phyloP scores from a whole-genome alignment of 352 stramenopile species.

The Phytopythium litorale region DNA sequence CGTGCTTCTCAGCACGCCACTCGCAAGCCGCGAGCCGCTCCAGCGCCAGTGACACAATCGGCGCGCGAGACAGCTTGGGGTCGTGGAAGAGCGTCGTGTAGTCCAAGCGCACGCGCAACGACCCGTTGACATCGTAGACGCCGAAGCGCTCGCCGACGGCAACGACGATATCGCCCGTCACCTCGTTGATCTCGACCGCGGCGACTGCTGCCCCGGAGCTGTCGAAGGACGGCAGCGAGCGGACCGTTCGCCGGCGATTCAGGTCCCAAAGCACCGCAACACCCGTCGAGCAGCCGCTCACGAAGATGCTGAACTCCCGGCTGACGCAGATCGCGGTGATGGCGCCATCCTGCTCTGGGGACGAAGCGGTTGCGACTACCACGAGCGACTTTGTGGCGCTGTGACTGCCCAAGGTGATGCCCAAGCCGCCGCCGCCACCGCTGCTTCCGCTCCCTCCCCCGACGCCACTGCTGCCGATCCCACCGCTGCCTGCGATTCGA shows the following conservation, averaged over 20 bases:
- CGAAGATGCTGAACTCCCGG: slow-evolving; percentile 56
- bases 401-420: not conserved
- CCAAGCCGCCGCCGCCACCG: not conserved
- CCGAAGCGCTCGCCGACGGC: slow-evolving; percentile 41
- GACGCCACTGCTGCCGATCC: not conserved
- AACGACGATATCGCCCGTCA: slow-evolving; percentile 59
- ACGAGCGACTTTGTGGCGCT: slow-evolving; percentile 29
- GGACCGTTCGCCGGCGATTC: slow-evolving; percentile 55
- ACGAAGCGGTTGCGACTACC: slow-evolving; percentile 37
- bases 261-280: slow-evolving; percentile 67
- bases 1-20: slow-evolving; percentile 55
- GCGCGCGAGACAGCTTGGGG: slow-evolving; percentile 21
- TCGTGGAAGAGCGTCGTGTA: slow-evolving; percentile 45
- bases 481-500: not conserved
- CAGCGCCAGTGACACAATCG: slow-evolving; percentile 44
- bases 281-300: slow-evolving; percentile 55
- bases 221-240: slow-evolving; percentile 30
- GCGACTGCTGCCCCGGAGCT: slow-evolving; percentile 17
- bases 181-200: slow-evolving; percentile 58
- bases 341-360: slow-evolving; percentile 26
- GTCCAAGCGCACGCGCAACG: slow-evolving; percentile 42
- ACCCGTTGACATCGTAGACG: slow-evolving; percentile 69
- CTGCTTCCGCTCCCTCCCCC: not conserved
- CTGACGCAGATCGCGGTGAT: slow-evolving; percentile 58
- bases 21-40: slow-evolving; percentile 47